A percentile compares a stretch with the other conserved stretches of the same genome.
phyloP scores from a whole-genome alignment of 768 basidiomycete species.

The Serpula lacrymans region DNA sequence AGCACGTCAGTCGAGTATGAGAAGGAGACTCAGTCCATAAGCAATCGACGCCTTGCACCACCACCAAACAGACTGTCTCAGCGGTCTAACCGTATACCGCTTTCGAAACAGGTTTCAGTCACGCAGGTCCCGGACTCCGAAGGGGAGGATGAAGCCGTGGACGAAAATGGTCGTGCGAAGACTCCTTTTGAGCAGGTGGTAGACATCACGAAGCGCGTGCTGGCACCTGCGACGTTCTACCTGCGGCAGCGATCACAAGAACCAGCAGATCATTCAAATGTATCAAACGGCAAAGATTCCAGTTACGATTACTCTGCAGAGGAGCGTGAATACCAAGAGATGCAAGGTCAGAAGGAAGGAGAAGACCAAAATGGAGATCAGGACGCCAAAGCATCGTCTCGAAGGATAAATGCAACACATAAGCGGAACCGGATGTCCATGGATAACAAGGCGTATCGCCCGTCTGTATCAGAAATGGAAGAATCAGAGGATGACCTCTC shows the following conservation, averaged over 20 bases:
- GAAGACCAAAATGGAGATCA: constrained; percentile 16
- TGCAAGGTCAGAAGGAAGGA: constrained; percentile 21
- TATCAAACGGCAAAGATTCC: constrained; percentile 36
- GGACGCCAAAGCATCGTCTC: constrained; percentile 22
- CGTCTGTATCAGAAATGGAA: constrained; percentile 61
- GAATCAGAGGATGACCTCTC: constrained; percentile 59
- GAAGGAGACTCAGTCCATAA: constrained; percentile 53
- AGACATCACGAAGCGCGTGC: constrained; percentile 51
- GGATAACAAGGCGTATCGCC: constrained; percentile 83
- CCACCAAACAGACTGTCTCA: constrained; percentile 51
- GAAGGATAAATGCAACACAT: constrained; percentile 31
- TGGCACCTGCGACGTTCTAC: constrained; percentile 59
- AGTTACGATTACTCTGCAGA: constrained; percentile 82
- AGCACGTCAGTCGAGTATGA: constrained; percentile 83
- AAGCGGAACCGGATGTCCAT: constrained; percentile 63
- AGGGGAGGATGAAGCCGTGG: constrained; percentile 42
- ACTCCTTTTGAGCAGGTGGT: constrained; percentile 65
- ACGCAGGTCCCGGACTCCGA: constrained; percentile 69
- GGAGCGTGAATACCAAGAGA: constrained; percentile 57
- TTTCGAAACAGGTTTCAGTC: constrained; percentile 53
- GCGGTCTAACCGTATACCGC: constrained; percentile 39
- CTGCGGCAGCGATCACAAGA: constrained; percentile 61
- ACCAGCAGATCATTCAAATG: constrained; percentile 40
- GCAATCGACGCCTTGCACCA: constrained; percentile 54
- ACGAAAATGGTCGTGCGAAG: constrained; percentile 50